Evolutionary conservation across 164 flowering plant species (phyloP).

Genomic region (Tetrastigma voinierianum): DNA sequence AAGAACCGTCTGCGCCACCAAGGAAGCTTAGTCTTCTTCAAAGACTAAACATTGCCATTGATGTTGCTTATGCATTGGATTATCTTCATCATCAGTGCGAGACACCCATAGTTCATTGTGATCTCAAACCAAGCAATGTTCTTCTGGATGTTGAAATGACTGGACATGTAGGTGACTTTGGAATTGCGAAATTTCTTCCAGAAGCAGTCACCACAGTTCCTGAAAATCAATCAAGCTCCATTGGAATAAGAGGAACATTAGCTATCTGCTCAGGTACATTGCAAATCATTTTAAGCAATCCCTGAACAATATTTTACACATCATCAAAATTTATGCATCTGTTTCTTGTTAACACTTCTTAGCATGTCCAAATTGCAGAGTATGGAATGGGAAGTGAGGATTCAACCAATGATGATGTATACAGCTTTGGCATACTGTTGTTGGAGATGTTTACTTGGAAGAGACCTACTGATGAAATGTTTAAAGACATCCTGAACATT

Average conservation of each 20-base stretch:
- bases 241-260: not conserved
- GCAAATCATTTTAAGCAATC: not conserved
- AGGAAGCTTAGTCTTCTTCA: not conserved
- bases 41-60: conserved; percentile 1
- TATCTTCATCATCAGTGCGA: conserved; percentile 2
- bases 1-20: not conserved
- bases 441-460: conserved; percentile 14
- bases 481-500: conserved; percentile 4
- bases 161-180: not conserved
- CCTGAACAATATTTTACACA: too few relatives aligned
- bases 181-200: not conserved
- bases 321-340: too few relatives aligned
- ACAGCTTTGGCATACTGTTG: conserved; percentile 17
- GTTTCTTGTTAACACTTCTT: too few relatives aligned
- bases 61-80: conserved; percentile 1
- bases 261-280: not conserved
- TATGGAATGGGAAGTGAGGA: conserved; percentile 15
- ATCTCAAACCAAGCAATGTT: too few relatives aligned
- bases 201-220: not conserved
- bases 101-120: not conserved
- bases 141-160: not conserved
- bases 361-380: conserved; percentile 9
- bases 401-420: conserved; percentile 16
- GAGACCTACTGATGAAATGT: conserved; percentile 13
- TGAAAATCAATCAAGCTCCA: not conserved